These are phyloP conservation scores for Curvularia sp. DNA, from an alignment of 2,329 filamentous ascomycete genomes.

Conservation along the genomic window DNA sequence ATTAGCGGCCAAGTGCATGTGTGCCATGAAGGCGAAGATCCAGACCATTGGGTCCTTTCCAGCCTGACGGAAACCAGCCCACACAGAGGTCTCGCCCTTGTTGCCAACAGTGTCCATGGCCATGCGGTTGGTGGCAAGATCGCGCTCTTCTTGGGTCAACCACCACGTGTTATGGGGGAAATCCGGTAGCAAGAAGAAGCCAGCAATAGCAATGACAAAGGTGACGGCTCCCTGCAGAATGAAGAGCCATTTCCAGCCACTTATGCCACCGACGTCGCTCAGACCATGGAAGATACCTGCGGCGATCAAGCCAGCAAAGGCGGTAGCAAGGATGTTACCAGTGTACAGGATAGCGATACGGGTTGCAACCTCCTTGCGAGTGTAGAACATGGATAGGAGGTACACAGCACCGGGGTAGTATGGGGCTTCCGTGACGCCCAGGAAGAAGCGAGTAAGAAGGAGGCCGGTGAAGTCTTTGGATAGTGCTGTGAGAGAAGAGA, in stretches of 20 bases:
- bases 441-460: constrained; percentile 54
- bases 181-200: constrained; percentile 54
- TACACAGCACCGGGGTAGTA: constrained; percentile 49
- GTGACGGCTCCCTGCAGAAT: constrained; percentile 44
- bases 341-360: constrained; percentile 60
- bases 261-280: constrained; percentile 31
- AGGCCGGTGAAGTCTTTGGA: constrained; percentile 54
- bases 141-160: constrained; percentile 57
- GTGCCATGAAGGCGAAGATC: constrained; percentile 49
- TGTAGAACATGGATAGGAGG: constrained; percentile 50
- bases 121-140: constrained; percentile 45
- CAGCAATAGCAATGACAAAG: constrained; percentile 43
- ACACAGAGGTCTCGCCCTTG: constrained; percentile 54
- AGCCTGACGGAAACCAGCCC: constrained; percentile 60
- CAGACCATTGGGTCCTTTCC: constrained; percentile 58
- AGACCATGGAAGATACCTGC: constrained; percentile 46
- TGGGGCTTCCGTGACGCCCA: constrained; percentile 54
- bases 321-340: constrained; percentile 52
- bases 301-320: constrained; percentile 55
- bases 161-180: constrained; percentile 53
- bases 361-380: constrained; percentile 51
- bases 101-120: constrained; percentile 60
- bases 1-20: constrained; percentile 42
- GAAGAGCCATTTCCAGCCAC: constrained; percentile 42
- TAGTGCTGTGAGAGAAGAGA: constrained; percentile 54